These are phyloP conservation scores for Royoungia palumana DNA, from an alignment of 768 basidiomycete genomes.

Conservation along the genomic window DNA sequence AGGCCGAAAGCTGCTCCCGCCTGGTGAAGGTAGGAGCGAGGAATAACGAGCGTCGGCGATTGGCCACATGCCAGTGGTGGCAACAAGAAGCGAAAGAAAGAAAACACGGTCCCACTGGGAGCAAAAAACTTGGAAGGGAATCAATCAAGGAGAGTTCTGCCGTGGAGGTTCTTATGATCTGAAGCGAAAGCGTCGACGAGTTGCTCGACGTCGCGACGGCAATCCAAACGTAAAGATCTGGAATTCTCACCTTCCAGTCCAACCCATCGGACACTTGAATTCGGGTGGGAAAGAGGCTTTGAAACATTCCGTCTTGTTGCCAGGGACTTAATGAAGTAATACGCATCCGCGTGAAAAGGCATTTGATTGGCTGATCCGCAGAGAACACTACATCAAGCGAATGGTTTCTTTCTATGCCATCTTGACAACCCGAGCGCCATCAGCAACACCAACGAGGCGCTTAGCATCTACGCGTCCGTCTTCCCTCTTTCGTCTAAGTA, in stretches of 20 bases:
- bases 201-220: too few relatives aligned
- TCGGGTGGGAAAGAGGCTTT: too few relatives aligned
- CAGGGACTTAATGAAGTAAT: too few relatives aligned
- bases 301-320: too few relatives aligned
- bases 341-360: too few relatives aligned
- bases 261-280: too few relatives aligned
- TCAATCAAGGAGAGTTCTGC: neutral
- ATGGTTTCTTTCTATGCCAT: slow-evolving; percentile 39
- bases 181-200: neutral
- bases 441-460: slow-evolving; percentile 54
- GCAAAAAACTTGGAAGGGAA: neutral
- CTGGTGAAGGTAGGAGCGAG: slow-evolving; percentile 10
- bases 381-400: too few relatives aligned
- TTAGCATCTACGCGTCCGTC: slow-evolving; percentile 55
- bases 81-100: neutral
- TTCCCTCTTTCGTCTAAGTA: slow-evolving; percentile 55
- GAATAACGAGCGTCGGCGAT: slow-evolving; percentile 8
- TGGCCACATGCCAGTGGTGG: slow-evolving; percentile 20
- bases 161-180: neutral
- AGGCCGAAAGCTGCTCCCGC: neutral
- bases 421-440: slow-evolving; percentile 71
- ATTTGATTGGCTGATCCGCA: too few relatives aligned
- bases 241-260: neutral
- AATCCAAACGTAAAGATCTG: neutral
- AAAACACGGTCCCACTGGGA: slow-evolving; percentile 8